These are phyloP conservation scores for Escallonia rubra DNA, from an alignment of 129 eudicot genomes.

Conservation along the genomic window DNA sequence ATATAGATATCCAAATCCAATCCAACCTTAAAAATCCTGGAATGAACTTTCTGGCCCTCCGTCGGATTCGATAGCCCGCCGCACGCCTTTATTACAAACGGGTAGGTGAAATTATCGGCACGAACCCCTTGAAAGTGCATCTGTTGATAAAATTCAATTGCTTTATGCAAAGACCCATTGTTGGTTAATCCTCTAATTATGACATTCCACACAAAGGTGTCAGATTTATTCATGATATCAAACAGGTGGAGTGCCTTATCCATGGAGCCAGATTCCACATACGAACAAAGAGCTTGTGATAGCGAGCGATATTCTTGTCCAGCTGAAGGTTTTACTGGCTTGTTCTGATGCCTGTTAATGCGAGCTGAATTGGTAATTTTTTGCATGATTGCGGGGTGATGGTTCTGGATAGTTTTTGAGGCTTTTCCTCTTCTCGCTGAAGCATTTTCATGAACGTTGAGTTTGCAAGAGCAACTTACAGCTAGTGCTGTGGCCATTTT, in stretches of 20 bases:
- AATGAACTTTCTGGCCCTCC: conserved; percentile 18
- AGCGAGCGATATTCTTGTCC: background rate
- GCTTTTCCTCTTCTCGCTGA: background rate
- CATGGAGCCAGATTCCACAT: conserved; percentile 38
- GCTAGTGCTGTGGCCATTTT: conserved; percentile 2
- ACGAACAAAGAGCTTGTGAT: background rate
- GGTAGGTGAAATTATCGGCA: conserved; percentile 10
- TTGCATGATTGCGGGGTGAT: conserved; percentile 3
- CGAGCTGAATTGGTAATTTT: conserved; percentile 2
- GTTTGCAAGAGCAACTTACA: background rate
- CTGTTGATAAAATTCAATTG: conserved; percentile 28
- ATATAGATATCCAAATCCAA: conserved; percentile 12
- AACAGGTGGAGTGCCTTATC: conserved; percentile 64
- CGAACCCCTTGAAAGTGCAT: conserved; percentile 36
- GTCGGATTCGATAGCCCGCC: conserved; percentile 3
- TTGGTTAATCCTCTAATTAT: conserved; percentile 50
- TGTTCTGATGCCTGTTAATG: background rate
- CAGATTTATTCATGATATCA: conserved; percentile 48
- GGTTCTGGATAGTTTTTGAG: conserved; percentile 2
- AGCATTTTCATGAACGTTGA: background rate
- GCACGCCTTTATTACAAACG: conserved; percentile 10
- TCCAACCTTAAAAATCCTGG: conserved; percentile 14
- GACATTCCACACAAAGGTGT: conserved; percentile 58
- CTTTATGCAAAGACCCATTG: conserved; percentile 38
- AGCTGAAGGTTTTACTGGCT: background rate